A percentile compares a stretch with the other conserved stretches of the same genome.
Evolutionary conservation across 371 early-diverging fungal genomes (phyloP).

Genomic region (Mortierella sp.): DNA sequence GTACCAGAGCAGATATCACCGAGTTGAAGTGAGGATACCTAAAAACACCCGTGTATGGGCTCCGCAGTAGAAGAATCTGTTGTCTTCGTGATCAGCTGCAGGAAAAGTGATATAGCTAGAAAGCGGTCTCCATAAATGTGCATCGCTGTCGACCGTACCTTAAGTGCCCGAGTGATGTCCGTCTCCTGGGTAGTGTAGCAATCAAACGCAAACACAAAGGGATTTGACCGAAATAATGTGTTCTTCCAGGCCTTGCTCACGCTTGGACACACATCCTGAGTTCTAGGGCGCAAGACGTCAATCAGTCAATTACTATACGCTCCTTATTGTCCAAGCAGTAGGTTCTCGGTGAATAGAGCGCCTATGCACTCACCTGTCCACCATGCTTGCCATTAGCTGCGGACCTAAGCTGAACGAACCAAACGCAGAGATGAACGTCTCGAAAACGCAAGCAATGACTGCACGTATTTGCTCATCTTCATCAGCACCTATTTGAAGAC

Average conservation of each 20-base stretch:
- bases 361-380: constrained; percentile 32
- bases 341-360: background rate
- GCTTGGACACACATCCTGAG: constrained; percentile 27
- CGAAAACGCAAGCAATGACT: constrained; percentile 29
- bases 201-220: constrained; percentile 38
- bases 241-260: constrained; percentile 34
- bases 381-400: constrained; percentile 29
- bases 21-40: constrained; percentile 45
- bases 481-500: constrained; percentile 21
- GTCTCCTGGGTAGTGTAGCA: constrained; percentile 39
- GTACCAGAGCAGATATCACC: constrained; percentile 25
- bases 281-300: constrained; percentile 14
- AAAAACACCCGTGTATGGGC: constrained; percentile 49
- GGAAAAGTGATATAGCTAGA: background rate
- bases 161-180: constrained; percentile 29
- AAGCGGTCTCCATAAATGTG: background rate
- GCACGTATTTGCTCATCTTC: constrained; percentile 43
- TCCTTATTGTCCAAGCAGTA: background rate
- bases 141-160: too few relatives aligned
- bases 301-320: too few relatives aligned
- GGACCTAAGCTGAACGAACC: constrained; percentile 41
- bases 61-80: constrained; percentile 40
- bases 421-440: constrained; percentile 33
- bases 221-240: constrained; percentile 38
- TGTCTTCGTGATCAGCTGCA: background rate